Evolutionary conservation across 1,284 basidiomycete species (phyloP), one percentile per base, ranked within the genome.

Genomic region (Moesziomyces parantarcticus): DNA sequence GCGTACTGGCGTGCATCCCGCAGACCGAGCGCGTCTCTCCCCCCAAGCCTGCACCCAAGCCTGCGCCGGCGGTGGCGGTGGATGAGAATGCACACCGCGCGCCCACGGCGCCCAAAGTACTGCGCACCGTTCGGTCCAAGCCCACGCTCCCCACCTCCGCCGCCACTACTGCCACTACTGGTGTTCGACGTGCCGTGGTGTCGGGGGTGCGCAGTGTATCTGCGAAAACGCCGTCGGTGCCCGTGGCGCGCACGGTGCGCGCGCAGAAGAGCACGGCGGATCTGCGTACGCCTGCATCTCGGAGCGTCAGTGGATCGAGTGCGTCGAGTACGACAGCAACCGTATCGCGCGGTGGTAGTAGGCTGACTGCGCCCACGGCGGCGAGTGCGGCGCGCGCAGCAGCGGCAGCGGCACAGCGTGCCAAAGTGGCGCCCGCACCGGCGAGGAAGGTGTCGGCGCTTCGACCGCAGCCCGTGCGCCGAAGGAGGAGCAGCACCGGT

Each of bases 311-410:
- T 42, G 53, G 45, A 18, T 41, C 47, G 26, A 52, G 48, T 20
- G 61, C 62, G 18, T 42, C 42, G 23, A 52, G 48, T 21, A 71
- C 62, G 10, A 42, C 48, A 5, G 53, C 57, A 11, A 59, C 59
- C 10, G 42, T 39, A 16, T 20, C 25, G 21, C 26, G n/a, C 26
- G 41, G 25, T 20, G 50, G 8, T 3, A 64, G 60, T 32, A 48
- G 65, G 36, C 48, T 74, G 49, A 64, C 53, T 2, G 64, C 64
- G 5, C 71, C 65, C 0, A 74, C 71, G 3, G 65, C 71, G 0
- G 71, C 71, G 2, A 54, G 51, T 42, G 60, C 65, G 4, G 65
- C 64, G 0, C 34, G 71, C 8, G 71, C 71, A 0, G 65, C 71
- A 5, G 63, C 64, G 1, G 50, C 26, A 25, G 14, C 10, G 0